Percentiles rank a stretch among this genome's conserved stretches.
phyloP scores from a whole-genome alignment of 495 filamentous ascomycete genomes.

The Astrothelium macrocarpum region DNA sequence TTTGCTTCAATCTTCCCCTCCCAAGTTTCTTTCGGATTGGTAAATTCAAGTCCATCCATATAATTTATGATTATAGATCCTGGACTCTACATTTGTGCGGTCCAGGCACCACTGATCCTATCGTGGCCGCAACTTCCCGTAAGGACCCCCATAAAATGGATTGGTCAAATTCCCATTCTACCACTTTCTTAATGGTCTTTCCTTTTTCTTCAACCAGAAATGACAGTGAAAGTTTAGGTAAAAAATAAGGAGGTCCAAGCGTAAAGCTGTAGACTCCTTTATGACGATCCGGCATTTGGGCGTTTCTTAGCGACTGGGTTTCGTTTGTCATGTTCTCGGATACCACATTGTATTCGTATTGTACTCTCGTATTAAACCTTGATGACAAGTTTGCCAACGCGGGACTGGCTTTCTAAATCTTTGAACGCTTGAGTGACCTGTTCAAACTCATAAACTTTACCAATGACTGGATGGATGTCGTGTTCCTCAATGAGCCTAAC shows the following conservation, averaged over 20 bases:
- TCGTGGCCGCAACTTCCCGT: neutral
- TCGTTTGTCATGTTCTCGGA: neutral
- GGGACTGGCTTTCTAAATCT: slow-evolving; percentile 36
- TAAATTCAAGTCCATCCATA: neutral
- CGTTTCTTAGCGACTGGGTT: neutral
- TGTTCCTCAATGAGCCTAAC: slow-evolving; percentile 26
- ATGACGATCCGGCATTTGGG: neutral
- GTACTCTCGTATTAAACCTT: slow-evolving; percentile 3
- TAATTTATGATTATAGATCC: slow-evolving; percentile 3
- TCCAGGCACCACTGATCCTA: slow-evolving; percentile 5
- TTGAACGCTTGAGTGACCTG: slow-evolving; percentile 35
- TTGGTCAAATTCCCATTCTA: slow-evolving; percentile 7
- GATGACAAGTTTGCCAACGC: slow-evolving; percentile 17
- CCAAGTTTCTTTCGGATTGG: neutral
- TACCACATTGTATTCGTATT: neutral
- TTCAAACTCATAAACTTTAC: slow-evolving; percentile 27
- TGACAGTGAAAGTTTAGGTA: neutral
- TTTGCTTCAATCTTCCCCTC: neutral
- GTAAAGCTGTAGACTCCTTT: neutral
- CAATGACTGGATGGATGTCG: slow-evolving; percentile 26
- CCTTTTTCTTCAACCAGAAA: neutral
- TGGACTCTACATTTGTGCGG: neutral
- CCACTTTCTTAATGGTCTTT: slow-evolving; percentile 3
- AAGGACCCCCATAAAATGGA: slow-evolving; percentile 5
- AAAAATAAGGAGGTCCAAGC: neutral